Conservation (phyloP, 257 asterid genomes). For the Salvia miltiorrhiza region DNA sequence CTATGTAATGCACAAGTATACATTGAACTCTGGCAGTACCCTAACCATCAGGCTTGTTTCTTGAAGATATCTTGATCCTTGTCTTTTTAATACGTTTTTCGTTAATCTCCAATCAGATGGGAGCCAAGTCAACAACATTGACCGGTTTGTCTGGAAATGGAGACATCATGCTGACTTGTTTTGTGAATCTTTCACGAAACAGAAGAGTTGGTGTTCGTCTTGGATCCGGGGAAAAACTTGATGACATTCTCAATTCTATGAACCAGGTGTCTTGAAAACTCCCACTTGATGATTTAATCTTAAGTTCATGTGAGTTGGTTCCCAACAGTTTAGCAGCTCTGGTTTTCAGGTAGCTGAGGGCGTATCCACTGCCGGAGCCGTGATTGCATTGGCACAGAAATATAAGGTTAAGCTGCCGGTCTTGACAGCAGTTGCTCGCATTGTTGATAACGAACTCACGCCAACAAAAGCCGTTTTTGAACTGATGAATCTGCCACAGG, state of each 20-base stretch:
- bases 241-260: conserved; percentile 78
- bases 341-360: conserved; percentile 83
- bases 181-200: conserved; percentile 89
- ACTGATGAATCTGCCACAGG: conserved; percentile 96
- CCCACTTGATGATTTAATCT: background rate
- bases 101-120: conserved; percentile 61
- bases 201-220: conserved; percentile 95
- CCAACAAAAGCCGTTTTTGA: conserved; percentile 86
- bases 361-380: conserved; percentile 90
- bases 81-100: background rate
- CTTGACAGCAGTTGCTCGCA: conserved; percentile 89
- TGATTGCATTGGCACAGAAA: conserved; percentile 82
- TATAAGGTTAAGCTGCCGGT: conserved; percentile 90
- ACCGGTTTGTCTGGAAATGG: conserved; percentile 91
- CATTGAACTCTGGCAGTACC: background rate
- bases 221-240: conserved; percentile 93
- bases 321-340: conserved; percentile 3
- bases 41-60: background rate
- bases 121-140: conserved; percentile 82
- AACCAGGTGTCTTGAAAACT: conserved; percentile 48
- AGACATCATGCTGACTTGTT: conserved; percentile 95
- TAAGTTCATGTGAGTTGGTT: background rate
- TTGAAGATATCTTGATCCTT: background rate
- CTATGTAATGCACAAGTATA: background rate
- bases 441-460: conserved; percentile 78